Evolutionary conservation across 2,329 filamentous ascomycete species (phyloP).

Genomic region (Bipolaris victoriae): DNA sequence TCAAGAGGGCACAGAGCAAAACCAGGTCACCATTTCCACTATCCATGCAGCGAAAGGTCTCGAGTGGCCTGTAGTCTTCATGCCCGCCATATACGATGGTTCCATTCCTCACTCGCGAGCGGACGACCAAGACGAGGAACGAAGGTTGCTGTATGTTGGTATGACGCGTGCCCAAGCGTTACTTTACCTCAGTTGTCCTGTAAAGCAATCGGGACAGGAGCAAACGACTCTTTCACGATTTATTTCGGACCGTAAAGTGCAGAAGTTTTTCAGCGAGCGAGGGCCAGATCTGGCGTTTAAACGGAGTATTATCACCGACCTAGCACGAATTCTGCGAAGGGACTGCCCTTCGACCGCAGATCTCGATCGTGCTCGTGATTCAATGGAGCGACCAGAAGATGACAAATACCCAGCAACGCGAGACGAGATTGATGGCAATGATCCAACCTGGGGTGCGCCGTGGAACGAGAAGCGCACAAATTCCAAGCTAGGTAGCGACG

Average conservation of each 20-base stretch:
- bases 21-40: slow-evolving; percentile 85
- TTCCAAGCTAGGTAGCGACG: slow-evolving; percentile 9
- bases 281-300: slow-evolving; percentile 70
- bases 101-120: slow-evolving; percentile 88
- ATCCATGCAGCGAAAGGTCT: slow-evolving; percentile 96
- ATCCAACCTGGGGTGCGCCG: slow-evolving; percentile 26
- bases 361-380: slow-evolving; percentile 29
- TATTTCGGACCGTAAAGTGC: slow-evolving; percentile 63
- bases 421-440: slow-evolving; percentile 43
- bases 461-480: slow-evolving; percentile 17
- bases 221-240: slow-evolving; percentile 75
- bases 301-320: slow-evolving; percentile 64
- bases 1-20: slow-evolving; percentile 62
- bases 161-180: slow-evolving; percentile 93
- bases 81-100: slow-evolving; percentile 87
- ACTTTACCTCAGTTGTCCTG: slow-evolving; percentile 82
- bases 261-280: slow-evolving; percentile 61
- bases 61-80: slow-evolving; percentile 95
- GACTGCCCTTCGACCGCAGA: slow-evolving; percentile 60
- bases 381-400: slow-evolving; percentile 43
- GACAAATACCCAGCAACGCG: slow-evolving; percentile 44
- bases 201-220: slow-evolving; percentile 67
- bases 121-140: slow-evolving; percentile 86
- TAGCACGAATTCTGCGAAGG: slow-evolving; percentile 74
- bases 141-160: slow-evolving; percentile 88